Conservation (phyloP, 1,284 basidiomycete genomes). For the Athelia sp. region DNA sequence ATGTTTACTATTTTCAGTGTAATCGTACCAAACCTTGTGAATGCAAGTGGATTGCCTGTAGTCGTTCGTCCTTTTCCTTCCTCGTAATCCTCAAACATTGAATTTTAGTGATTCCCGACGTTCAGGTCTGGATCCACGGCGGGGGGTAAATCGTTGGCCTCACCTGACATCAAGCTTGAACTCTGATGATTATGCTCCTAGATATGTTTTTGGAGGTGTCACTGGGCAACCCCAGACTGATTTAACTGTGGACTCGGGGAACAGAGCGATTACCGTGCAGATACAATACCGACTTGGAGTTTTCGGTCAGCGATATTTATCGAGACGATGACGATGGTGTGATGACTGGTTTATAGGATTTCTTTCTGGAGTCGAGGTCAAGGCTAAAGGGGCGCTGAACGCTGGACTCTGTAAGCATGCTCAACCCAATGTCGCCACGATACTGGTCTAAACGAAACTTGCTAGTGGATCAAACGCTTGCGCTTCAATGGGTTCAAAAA, state of each 20-base stretch:
- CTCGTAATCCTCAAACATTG: not conserved
- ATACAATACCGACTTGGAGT: not conserved
- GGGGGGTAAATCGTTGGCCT: not conserved
- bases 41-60: no score
- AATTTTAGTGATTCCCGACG: not conserved
- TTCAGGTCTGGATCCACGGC: not conserved
- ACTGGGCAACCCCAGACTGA: not conserved
- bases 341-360: not conserved
- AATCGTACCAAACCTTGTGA: no score
- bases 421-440: no score
- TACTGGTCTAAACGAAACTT: no score
- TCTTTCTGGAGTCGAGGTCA: not conserved
- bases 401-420: no score
- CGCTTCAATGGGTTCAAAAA: slow-evolving; percentile 1
- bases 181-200: not conserved
- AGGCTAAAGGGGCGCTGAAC: no score
- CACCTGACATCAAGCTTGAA: not conserved
- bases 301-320: not conserved
- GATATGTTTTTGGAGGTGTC: not conserved
- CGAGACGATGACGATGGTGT: no score
- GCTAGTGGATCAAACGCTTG: not conserved
- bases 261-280: not conserved
- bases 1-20: no score
- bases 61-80: not conserved
- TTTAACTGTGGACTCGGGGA: not conserved